These are phyloP conservation scores for Pseudisothecium myosuroides DNA, from an alignment of 225 moss, liverwort and hornwort species.

Conservation along the genomic window DNA sequence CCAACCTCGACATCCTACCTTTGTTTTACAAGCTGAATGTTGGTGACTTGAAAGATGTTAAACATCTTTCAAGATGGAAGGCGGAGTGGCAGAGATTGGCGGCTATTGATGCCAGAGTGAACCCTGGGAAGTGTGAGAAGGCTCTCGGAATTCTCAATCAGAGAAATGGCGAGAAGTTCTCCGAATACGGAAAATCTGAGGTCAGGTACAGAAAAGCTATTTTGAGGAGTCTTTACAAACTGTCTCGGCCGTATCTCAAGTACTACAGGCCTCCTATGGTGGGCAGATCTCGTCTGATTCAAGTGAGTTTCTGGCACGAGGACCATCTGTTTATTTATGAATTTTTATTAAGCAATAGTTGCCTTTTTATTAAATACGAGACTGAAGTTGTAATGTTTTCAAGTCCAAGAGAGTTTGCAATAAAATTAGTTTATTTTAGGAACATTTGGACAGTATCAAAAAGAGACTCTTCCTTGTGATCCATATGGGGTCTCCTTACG, in stretches of 20 bases:
- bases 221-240: background rate
- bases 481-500: background rate
- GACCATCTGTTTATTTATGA: background rate
- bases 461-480: background rate
- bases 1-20: background rate
- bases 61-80: background rate
- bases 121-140: background rate
- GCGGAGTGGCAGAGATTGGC: background rate
- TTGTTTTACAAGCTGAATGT: background rate
- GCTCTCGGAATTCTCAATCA: background rate
- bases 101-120: background rate
- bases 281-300: background rate
- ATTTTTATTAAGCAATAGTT: no score
- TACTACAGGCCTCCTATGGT: background rate
- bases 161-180: background rate
- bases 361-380: no score
- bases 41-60: background rate
- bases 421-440: no score
- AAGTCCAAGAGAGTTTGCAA: background rate
- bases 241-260: constrained; percentile 8
- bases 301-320: constrained; percentile 1
- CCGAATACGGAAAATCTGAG: background rate
- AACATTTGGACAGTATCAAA: background rate
- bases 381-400: background rate
- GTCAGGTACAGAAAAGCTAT: background rate